phyloP scores from a whole-genome alignment of 345 rosid genomes.

The Pistacia integerrima region DNA sequence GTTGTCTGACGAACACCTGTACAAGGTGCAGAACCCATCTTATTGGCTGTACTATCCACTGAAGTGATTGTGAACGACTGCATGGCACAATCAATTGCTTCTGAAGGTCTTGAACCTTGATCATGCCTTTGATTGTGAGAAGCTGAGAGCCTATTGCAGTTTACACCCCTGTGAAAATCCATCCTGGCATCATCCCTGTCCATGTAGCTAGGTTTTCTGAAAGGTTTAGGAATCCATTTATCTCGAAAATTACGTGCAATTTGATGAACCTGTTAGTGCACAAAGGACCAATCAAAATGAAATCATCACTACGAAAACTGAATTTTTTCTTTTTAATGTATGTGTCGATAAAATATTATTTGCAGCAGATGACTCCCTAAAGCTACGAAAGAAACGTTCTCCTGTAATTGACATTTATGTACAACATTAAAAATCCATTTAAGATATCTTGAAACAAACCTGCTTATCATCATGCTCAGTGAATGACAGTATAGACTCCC shows the following conservation, averaged over 20 bases:
- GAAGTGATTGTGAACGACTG: constrained; percentile 40
- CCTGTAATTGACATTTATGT: neutral
- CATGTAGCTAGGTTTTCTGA: constrained; percentile 52
- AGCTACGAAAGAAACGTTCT: neutral
- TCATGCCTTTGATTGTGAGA: constrained; percentile 54
- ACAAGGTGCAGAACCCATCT: constrained; percentile 38
- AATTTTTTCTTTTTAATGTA: neutral
- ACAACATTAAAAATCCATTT: neutral
- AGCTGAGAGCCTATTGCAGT: constrained; percentile 43
- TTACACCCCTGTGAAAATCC: constrained; percentile 45
- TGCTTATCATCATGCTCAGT: constrained; percentile 94
- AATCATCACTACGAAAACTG: neutral
- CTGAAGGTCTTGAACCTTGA: constrained; percentile 51
- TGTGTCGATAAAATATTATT: neutral
- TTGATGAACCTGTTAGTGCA: constrained; percentile 80
- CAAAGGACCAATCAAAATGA: constrained; percentile 8
- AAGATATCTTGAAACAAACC: constrained; percentile 40
- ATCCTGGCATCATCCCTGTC: constrained; percentile 66
- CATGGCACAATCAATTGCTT: constrained; percentile 38
- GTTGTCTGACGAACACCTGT: constrained; percentile 34
- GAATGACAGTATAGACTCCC: constrained; percentile 79
- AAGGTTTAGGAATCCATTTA: constrained; percentile 75
- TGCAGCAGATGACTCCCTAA: neutral
- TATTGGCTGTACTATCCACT: constrained; percentile 44
- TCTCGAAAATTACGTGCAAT: constrained; percentile 90